A percentile compares a stretch with the other conserved stretches of the same genome.
Conservation (phyloP, 1,284 basidiomycete genomes). For the Trametes hirsuta region DNA sequence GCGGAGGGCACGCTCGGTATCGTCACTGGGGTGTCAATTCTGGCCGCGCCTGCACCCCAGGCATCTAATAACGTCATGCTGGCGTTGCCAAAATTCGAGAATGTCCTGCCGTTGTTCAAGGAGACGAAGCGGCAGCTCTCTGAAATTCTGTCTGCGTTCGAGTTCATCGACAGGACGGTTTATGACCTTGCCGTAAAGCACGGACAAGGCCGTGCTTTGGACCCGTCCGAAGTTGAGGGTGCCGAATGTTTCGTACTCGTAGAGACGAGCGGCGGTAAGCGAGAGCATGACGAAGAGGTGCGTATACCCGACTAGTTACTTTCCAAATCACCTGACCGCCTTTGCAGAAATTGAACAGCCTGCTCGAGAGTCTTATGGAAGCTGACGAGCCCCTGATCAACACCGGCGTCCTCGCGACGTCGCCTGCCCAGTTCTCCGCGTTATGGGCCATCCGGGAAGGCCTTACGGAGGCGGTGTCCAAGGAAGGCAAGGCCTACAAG, state of each 20-base stretch:
- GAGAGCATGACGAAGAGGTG: constrained; percentile 96
- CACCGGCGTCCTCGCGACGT: constrained; percentile 94
- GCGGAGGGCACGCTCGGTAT: constrained; percentile 96
- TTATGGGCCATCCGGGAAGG: constrained; percentile 96
- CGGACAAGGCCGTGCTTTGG: constrained; percentile 68
- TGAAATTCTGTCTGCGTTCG: constrained; percentile 97
- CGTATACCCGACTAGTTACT: constrained; percentile 8
- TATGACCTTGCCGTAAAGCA: constrained; percentile 87
- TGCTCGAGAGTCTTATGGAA: constrained; percentile 84
- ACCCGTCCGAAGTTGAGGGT: constrained; percentile 70
- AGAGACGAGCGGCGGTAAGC: constrained; percentile 94
- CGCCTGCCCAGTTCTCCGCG: constrained; percentile 86
- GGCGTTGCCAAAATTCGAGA: constrained; percentile 74
- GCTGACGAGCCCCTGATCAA: constrained; percentile 78
- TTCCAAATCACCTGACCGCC: background rate
- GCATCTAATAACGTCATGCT: constrained; percentile 82
- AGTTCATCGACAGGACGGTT: constrained; percentile 91
- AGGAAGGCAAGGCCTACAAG: constrained; percentile 96
- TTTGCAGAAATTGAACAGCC: constrained; percentile 82
- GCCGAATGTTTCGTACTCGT: constrained; percentile 90
- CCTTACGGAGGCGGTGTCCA: constrained; percentile 91
- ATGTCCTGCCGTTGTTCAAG: constrained; percentile 72
- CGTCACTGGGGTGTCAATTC: constrained; percentile 94
- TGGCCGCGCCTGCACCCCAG: constrained; percentile 89
- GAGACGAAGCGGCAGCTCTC: constrained; percentile 79